Evolutionary conservation across 805 yeast species (phyloP).

Genomic region (Candida xiaguanensis): DNA sequence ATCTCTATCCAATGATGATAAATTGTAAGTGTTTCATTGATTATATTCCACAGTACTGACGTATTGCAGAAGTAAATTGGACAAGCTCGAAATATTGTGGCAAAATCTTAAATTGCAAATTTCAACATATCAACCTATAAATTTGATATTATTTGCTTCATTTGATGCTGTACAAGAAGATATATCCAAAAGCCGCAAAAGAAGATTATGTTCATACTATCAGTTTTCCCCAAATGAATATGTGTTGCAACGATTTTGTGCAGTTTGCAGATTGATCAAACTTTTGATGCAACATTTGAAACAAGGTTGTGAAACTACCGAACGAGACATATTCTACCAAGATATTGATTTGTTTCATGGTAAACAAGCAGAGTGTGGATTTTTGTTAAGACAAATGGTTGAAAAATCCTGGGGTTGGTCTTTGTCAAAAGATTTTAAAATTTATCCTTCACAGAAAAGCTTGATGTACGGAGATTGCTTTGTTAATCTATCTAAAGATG

Average conservation of each 20-base stretch:
- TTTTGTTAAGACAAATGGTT: constrained; percentile 35
- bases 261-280: constrained; percentile 10
- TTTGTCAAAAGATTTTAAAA: constrained; percentile 33
- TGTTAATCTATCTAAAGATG: constrained; percentile 3
- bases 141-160: not conserved
- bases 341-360: constrained; percentile 48
- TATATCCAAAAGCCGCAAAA: not conserved
- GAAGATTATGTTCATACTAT: not conserved
- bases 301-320: constrained; percentile 29
- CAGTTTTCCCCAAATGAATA: constrained; percentile 7
- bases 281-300: constrained; percentile 8
- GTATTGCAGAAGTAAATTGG: constrained; percentile 2
- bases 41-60: not conserved
- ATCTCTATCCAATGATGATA: not conserved
- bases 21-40: not conserved
- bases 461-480: constrained; percentile 39
- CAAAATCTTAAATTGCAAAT: constrained; percentile 1
- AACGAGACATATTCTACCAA: constrained; percentile 56
- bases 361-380: constrained; percentile 40
- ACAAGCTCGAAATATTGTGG: constrained; percentile 6
- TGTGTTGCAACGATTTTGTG: constrained; percentile 9
- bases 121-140: not conserved
- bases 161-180: not conserved
- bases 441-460: constrained; percentile 57
- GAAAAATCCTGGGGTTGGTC: constrained; percentile 31